These are phyloP conservation scores for Lepidium campestre DNA, from an alignment of 441 rosid genomes.

Conservation along the genomic window DNA sequence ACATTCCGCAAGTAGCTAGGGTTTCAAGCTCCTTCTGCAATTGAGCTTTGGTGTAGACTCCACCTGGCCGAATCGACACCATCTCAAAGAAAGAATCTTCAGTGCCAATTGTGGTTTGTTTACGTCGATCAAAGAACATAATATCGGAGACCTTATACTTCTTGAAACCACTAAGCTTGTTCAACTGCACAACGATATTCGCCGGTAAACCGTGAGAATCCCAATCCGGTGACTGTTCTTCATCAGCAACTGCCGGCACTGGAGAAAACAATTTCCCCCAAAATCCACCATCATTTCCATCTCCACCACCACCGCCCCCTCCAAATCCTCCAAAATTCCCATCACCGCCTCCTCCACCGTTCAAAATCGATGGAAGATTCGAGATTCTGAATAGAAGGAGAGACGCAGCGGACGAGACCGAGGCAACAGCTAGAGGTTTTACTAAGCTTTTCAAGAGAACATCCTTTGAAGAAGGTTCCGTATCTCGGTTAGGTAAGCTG, in stretches of 20 bases:
- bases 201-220: constrained; percentile 92
- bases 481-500: constrained; percentile 36
- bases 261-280: constrained; percentile 50
- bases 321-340: constrained; percentile 29
- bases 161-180: constrained; percentile 75
- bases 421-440: constrained; percentile 40
- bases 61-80: constrained; percentile 81
- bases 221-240: constrained; percentile 65
- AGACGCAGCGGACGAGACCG: constrained; percentile 43
- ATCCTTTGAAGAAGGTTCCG: constrained; percentile 22
- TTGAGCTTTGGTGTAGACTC: constrained; percentile 77
- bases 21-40: constrained; percentile 83
- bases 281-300: constrained; percentile 42
- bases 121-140: constrained; percentile 58
- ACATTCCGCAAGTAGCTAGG: constrained; percentile 92
- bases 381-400: constrained; percentile 30
- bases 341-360: constrained; percentile 29
- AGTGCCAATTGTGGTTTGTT: constrained; percentile 57
- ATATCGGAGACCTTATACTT: constrained; percentile 79
- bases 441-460: constrained; percentile 27
- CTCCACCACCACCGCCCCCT: constrained; percentile 30
- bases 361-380: constrained; percentile 16
- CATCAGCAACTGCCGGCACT: constrained; percentile 59
- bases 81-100: constrained; percentile 96
- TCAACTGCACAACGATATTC: constrained; percentile 68